phyloP scores from a whole-genome alignment of 2,329 filamentous ascomycete species.

The Colletotrichum musae region DNA sequence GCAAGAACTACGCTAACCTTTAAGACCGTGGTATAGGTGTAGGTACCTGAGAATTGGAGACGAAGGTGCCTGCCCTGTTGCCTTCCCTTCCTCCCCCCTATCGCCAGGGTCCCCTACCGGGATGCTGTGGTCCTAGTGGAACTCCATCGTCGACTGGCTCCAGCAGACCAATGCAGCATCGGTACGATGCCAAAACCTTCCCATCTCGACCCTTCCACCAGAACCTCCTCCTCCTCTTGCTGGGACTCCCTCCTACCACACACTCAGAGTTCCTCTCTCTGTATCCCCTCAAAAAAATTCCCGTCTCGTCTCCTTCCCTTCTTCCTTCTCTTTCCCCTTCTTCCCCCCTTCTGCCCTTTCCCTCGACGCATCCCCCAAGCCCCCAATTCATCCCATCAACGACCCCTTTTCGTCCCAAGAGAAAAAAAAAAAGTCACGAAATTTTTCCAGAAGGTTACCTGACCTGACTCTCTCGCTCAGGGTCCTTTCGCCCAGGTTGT shows the following conservation, averaged over 20 bases:
- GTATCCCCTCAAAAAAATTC: constrained; percentile 40
- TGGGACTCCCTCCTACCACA: constrained; percentile 31
- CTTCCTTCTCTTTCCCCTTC: constrained; percentile 14
- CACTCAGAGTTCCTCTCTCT: constrained; percentile 30
- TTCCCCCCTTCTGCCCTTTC: constrained; percentile 33
- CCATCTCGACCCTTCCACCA: constrained; percentile 38
- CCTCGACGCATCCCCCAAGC: constrained; percentile 24
- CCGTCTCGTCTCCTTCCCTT: constrained; percentile 32
- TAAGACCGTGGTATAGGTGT: no score
- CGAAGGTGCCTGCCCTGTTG: no score
- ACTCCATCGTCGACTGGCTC: constrained; percentile 37
- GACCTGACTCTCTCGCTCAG: constrained; percentile 29
- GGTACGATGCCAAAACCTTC: constrained; percentile 41
- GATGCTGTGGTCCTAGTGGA: constrained; percentile 31
- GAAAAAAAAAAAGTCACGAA: constrained; percentile 25
- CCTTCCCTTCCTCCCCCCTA: no score
- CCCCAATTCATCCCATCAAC: constrained; percentile 23
- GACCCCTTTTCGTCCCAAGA: constrained; percentile 21
- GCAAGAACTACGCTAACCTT: no score
- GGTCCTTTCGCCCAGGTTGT: constrained; percentile 26
- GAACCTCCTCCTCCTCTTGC: constrained; percentile 17
- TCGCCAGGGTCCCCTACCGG: constrained; percentile 5
- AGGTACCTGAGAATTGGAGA: no score
- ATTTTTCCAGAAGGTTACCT: constrained; percentile 8
- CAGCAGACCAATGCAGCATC: constrained; percentile 41